Evolutionary conservation across 2,329 filamentous ascomycete genomes (phyloP), one percentile per base, ranked within the genome.

Genomic region (Tolypocladium tropicale): DNA sequence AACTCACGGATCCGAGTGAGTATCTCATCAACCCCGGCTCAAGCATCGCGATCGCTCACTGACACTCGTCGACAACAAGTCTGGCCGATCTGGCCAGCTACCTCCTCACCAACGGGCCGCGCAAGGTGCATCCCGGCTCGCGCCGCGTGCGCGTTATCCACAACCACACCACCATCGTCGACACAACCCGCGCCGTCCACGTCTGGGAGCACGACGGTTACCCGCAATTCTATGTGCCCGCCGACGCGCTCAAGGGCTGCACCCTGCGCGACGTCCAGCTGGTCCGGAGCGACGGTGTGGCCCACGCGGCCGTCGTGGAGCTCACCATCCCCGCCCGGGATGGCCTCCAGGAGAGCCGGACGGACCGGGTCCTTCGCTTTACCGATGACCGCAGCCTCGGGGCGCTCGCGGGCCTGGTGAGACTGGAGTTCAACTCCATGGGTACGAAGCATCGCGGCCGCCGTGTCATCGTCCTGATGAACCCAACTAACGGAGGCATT

Each of bases 171-270:
- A 63, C 62, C 56, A 67, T 73, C 28, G 66, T 72, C 18, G 74
- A 76, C 56, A 73, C 73, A 0, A 68, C 65, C 1, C 57, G 64
- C 25, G 72, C 71, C 2, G 54, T 67, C 18, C 70, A 68, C 56
- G 68, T 76, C 10, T 77, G 74, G 74, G 74, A 77, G 61, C 76
- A 81, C 57, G 69, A 72, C 1, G 72, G 66, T 55, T 81, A 78
- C 61, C 78, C 77, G 1, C 70, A 78, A 30, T 74, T 72, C 56
- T 78, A 77, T 55, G 62, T 78, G 3, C 72, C 73, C 0, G 52
- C 54, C 0, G 48, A 57, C 0, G 68, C 66, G 41, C 56, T 74
- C 6, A 63, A 57, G 11, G 62, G 68, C n/a, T 67, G 65, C 53
- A 63, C 60, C 6, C 53, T 63, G 34, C 59, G 49, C 6, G 68